These are phyloP conservation scores for Apiotrichum brassicae DNA, from an alignment of 1,284 basidiomycete genomes.

Conservation along the genomic window DNA sequence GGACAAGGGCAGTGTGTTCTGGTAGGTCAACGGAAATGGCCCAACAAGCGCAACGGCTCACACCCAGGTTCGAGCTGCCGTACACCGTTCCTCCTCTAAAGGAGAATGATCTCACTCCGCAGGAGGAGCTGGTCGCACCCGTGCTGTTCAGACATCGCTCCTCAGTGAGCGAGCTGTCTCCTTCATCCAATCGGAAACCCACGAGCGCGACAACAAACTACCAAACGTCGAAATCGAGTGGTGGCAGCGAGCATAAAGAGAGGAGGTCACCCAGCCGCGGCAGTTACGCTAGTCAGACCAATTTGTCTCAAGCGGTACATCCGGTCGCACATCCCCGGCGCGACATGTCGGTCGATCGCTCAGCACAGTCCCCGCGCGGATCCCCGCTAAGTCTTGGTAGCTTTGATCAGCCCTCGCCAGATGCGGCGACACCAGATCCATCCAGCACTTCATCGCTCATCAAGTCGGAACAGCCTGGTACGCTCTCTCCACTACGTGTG, in stretches of 20 bases:
- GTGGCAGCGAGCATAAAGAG: background rate
- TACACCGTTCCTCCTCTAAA: background rate
- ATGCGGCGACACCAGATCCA: no score
- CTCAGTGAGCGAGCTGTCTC: background rate
- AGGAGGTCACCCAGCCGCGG: background rate
- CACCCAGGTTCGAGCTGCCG: constrained; percentile 1
- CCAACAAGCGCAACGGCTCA: background rate
- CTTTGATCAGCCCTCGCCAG: no score
- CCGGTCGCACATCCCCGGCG: no score
- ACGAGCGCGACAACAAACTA: background rate
- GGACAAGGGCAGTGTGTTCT: constrained; percentile 41
- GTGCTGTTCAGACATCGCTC: background rate
- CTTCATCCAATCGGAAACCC: background rate
- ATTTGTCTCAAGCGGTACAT: no score
- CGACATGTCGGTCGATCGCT: no score
- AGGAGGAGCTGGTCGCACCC: background rate
- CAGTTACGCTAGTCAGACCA: background rate
- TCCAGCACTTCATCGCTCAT: no score
- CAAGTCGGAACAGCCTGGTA: no score
- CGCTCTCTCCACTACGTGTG: no score
- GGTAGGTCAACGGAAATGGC: constrained; percentile 19
- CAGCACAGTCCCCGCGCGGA: no score
- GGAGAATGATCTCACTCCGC: background rate
- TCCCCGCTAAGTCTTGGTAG: no score
- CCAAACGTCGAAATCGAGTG: no score